Conservation (phyloP, 1,139 yeast genomes). For the Geotrichum restrictum region DNA sequence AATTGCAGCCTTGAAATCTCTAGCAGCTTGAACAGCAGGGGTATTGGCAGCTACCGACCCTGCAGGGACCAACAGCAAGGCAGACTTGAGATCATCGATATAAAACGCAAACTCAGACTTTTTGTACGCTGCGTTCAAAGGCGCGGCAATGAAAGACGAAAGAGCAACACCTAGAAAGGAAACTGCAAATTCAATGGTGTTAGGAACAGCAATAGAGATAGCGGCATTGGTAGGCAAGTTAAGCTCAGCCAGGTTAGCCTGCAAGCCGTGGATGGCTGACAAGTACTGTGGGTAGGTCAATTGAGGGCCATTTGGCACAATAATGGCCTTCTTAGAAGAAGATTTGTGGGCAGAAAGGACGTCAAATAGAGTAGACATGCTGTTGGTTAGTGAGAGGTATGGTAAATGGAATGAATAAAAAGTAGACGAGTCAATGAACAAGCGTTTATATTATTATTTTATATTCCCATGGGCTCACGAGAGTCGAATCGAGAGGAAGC, state of each 20-base stretch:
- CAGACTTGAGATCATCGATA: slow-evolving; percentile 54
- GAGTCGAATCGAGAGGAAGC: not conserved
- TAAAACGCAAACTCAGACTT: slow-evolving; percentile 59
- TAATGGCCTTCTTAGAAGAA: slow-evolving; percentile 26
- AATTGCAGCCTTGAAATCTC: slow-evolving; percentile 44
- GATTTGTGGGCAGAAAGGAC: slow-evolving; percentile 20
- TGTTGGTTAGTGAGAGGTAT: not conserved
- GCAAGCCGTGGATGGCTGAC: slow-evolving; percentile 30
- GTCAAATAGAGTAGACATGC: slow-evolving; percentile 26
- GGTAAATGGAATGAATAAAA: not conserved
- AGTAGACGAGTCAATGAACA: not conserved
- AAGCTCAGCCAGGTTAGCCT: slow-evolving; percentile 33
- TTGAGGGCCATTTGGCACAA: slow-evolving; percentile 35
- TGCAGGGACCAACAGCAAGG: slow-evolving; percentile 53
- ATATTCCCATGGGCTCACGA: no score
- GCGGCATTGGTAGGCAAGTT: slow-evolving; percentile 43
- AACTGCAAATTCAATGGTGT: slow-evolving; percentile 53
- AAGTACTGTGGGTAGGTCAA: slow-evolving; percentile 33
- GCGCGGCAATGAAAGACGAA: slow-evolving; percentile 57
- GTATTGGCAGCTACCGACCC: slow-evolving; percentile 42
- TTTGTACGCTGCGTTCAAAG: slow-evolving; percentile 59
- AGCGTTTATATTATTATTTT: not conserved
- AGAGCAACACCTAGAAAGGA: slow-evolving; percentile 54
- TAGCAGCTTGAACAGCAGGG: slow-evolving; percentile 51
- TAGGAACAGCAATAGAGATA: slow-evolving; percentile 57